phyloP scores from a whole-genome alignment of 2,329 filamentous ascomycete genomes.

The Diaporthe destruens region DNA sequence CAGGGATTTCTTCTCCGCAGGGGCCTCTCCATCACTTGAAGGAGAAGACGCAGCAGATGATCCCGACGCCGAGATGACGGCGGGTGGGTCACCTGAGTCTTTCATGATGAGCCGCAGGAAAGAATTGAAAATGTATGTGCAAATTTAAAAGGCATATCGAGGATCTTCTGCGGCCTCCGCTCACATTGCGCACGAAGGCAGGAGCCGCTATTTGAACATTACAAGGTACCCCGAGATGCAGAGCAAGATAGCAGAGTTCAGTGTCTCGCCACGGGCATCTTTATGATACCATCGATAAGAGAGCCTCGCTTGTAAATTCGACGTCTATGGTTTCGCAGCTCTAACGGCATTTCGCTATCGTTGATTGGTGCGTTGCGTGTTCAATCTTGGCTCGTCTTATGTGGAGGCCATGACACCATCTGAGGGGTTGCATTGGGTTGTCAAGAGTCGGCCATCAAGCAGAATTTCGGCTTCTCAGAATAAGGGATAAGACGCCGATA shows the following conservation, averaged over 20 bases:
- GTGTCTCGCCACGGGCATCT: background rate
- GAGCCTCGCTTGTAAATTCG: no score
- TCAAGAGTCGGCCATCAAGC: no score
- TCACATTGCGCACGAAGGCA: background rate
- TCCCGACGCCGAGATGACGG: slow-evolving; percentile 12
- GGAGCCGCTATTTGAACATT: background rate
- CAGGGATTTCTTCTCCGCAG: slow-evolving; percentile 38
- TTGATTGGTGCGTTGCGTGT: slow-evolving; percentile 35
- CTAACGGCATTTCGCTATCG: background rate
- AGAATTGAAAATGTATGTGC: no score
- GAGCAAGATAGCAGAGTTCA: background rate
- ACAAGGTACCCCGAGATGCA: background rate
- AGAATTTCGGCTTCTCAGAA: no score
- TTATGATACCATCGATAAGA: slow-evolving; percentile 39
- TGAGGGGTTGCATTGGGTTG: slow-evolving; percentile 36
- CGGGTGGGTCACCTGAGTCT: background rate
- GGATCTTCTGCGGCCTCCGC: accelerated
- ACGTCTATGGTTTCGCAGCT: background rate
- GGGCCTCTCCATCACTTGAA: background rate
- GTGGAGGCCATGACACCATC: slow-evolving; percentile 39
- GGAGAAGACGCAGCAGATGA: background rate
- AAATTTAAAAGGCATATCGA: background rate
- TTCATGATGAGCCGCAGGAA: slow-evolving; percentile 14
- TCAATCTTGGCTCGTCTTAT: slow-evolving; percentile 34
- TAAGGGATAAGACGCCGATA: background rate